Base-by-base conservation (phyloP, 805 yeast species). In the Lipomyces kockii region DNA sequence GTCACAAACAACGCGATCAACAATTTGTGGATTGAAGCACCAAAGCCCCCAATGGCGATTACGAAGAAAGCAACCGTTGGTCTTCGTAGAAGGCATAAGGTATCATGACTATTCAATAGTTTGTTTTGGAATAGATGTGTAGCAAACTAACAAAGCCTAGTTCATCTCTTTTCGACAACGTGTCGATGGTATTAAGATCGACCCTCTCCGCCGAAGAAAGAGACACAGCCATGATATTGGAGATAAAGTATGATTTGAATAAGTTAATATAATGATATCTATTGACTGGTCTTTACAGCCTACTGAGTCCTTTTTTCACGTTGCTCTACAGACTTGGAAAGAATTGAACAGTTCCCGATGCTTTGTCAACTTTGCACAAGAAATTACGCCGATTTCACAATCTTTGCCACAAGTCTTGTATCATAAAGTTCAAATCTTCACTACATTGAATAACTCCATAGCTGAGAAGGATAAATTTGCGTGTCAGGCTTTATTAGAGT, bases 301-400 rank as follows among this genome's bases (percentile, higher is more conserved):
- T 12, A 68, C 71, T 12, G 71, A 66, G 1, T 92, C 97, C 1
- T 93, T 90, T 77, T 91, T 93, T 72, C 78, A 89, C 35, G 85
- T 95, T 12, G 87, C 97, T 0, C 81, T 90, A 68, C 89, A 89
- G 58, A 92, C 91, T 72, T 94, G 98, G 97, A 84, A 82, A 66
- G 98, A 95, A 75, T 86, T 91, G 65, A 94, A 93, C 76, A 79
- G 91, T 64, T 88, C 97, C 53, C 87, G 86, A 3, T 82, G 83
- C 57, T 95, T 91, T 75, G 84, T 88, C 1, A 86, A 83, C 2
- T 89, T 92, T 72, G 80, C 84, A 2, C 84, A 84, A 6, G 82
- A 83, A 57, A 84, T 89, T 0, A 86, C 85, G 67, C 81, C 83
- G 1, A 71, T 84, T 14, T 81, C 85, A 12, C 89, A 88, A 74